Evolutionary conservation across 176 grass and related monocot species (phyloP), one percentile per base, ranked within the genome.

Genomic region (Lolium multiflorum): DNA sequence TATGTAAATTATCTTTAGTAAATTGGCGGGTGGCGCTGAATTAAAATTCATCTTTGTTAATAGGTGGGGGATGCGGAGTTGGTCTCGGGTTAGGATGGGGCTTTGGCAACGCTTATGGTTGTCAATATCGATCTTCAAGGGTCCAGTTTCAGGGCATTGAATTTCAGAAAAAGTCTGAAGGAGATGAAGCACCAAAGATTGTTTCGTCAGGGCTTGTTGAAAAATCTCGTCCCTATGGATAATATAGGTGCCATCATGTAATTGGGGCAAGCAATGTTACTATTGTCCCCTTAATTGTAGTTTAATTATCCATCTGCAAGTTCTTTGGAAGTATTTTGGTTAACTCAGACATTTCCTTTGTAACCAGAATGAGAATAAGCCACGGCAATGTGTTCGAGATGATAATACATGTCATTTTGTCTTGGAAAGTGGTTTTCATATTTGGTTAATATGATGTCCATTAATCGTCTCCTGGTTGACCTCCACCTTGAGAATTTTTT

Each of bases 21-120:
- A 58, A 77, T 67, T 75, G 12, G 24, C 31, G 31, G 31, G 1
- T 35, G 31, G 31, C 35, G 44, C 41, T 67, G 25, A 50, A 79
- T 72, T 77, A 71, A 74, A 65, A 71, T 86, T 28, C 24, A 7
- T 82, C 68, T 85, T 88, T 61, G 3, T 84, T 63, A 28, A 89
- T 83, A 97, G 97, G 94, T 61, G 97, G 94, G 58, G 94, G 94
- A 25, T 99, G 94, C 16, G 94, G 94, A 77, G 89, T 94, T 26
- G 97, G 97, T 48, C 59, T 97, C 78, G 97, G 94, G 10, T 73
- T 99, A 58, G 94, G 97, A 73, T 99, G 94, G 94, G 97, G 97
- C 86, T 99, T 99, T 6, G 91, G 94, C 62, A 96, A 80, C 65
- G 97, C 88, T 89, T 92, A 87, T 89, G 97, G 94, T 65, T 99